These are phyloP conservation scores for Candida palmyrensis DNA, from an alignment of 805 yeast genomes.

Conservation along the genomic window DNA sequence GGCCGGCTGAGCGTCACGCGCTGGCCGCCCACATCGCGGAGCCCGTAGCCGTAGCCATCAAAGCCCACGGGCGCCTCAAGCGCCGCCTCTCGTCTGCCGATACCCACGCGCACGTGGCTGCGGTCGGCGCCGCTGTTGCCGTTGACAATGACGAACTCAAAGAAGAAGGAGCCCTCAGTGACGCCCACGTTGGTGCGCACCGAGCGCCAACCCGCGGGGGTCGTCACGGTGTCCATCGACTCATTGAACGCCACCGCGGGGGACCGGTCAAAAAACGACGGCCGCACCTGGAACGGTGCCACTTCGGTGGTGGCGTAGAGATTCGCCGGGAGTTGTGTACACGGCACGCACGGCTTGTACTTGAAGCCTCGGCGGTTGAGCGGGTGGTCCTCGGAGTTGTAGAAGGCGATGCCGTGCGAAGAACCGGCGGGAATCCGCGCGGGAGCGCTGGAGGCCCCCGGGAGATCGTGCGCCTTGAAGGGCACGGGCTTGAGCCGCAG, in stretches of 20 bases:
- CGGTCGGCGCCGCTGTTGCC: constrained; percentile 25
- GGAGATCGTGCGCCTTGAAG: constrained; percentile 16
- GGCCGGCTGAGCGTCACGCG: constrained; percentile 74
- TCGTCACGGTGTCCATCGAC: constrained; percentile 40
- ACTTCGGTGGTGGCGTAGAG: constrained; percentile 70
- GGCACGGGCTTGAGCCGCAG: constrained; percentile 33
- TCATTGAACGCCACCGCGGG: constrained; percentile 41
- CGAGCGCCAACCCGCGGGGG: constrained; percentile 75
- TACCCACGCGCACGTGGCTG: constrained; percentile 74
- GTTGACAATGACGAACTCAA: constrained; percentile 62
- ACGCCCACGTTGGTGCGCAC: constrained; percentile 70
- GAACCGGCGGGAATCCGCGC: constrained; percentile 4
- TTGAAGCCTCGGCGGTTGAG: constrained; percentile 75
- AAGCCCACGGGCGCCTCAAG: constrained; percentile 94
- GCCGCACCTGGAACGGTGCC: constrained; percentile 56
- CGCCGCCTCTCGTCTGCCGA: constrained; percentile 81
- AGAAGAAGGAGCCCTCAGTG: constrained; percentile 73
- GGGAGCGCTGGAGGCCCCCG: constrained; percentile 4
- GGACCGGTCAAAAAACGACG: constrained; percentile 67
- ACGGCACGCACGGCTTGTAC: constrained; percentile 74
- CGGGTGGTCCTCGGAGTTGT: constrained; percentile 70
- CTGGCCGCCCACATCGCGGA: constrained; percentile 75
- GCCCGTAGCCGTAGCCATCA: constrained; percentile 90
- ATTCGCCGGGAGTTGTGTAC: constrained; percentile 49
- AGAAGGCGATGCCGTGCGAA: constrained; percentile 23